These are phyloP conservation scores for Chaetomium sp. DNA, from an alignment of 2,329 filamentous ascomycete species.

Conservation along the genomic window DNA sequence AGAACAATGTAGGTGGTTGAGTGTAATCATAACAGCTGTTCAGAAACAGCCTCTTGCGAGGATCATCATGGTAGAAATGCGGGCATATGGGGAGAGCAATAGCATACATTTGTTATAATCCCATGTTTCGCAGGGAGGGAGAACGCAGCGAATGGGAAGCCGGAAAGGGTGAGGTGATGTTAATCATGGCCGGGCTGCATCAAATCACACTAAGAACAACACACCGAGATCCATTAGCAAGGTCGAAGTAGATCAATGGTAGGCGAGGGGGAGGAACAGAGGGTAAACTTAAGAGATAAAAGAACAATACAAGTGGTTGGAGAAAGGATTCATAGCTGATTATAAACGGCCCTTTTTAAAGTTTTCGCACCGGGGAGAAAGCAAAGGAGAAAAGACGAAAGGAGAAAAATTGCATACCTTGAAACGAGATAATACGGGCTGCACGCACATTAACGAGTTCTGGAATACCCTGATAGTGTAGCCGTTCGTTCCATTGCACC, in stretches of 20 bases:
- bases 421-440: background rate
- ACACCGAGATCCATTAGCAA: background rate
- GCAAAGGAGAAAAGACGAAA: background rate
- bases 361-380: constrained; percentile 15
- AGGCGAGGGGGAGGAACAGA: too few species aligned
- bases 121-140: too few species aligned
- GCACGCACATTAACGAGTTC: background rate
- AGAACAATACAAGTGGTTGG: constrained; percentile 17
- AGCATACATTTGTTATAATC: background rate
- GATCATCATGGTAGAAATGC: background rate
- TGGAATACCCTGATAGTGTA: constrained; percentile 8
- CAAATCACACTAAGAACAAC: background rate
- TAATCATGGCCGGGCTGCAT: background rate
- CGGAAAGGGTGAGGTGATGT: too few species aligned
- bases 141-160: too few species aligned
- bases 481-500: constrained; percentile 15
- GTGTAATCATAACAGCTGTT: constrained; percentile 15
- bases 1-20: constrained; percentile 18
- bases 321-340: constrained; percentile 12
- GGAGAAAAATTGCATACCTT: constrained; percentile 2
- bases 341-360: constrained; percentile 20
- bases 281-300: background rate
- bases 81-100: background rate
- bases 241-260: background rate
- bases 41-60: constrained; percentile 20